A percentile compares a stretch with the other conserved stretches of the same genome.
These are phyloP conservation scores for Pyrenopolyporus hunteri DNA, from an alignment of 495 filamentous ascomycete genomes.

Conservation along the genomic window DNA sequence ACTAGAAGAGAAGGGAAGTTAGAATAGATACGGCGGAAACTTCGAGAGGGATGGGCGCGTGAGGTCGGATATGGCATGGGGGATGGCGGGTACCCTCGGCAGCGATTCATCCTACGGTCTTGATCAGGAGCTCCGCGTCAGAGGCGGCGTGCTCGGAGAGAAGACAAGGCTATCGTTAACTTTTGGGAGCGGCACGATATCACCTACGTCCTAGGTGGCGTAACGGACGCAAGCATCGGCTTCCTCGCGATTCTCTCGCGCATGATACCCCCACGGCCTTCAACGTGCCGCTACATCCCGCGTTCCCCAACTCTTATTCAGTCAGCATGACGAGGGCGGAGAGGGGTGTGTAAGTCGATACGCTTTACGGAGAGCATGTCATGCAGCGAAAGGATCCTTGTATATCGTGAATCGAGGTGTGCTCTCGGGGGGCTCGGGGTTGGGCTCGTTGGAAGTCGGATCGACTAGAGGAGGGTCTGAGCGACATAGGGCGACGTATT, in stretches of 20 bases:
- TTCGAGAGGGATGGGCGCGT: constrained; percentile 56
- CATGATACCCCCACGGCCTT: constrained; percentile 59
- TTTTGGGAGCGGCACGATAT: constrained; percentile 62
- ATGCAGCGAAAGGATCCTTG: neutral
- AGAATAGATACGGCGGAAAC: constrained; percentile 62
- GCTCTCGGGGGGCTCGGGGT: neutral
- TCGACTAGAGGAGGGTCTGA: neutral
- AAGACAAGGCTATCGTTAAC: constrained; percentile 71
- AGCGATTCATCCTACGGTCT: constrained; percentile 73
- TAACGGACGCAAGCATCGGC: constrained; percentile 56
- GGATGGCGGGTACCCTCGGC: constrained; percentile 77
- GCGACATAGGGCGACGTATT: neutral
- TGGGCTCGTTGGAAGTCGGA: neutral
- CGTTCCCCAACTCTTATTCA: constrained; percentile 58
- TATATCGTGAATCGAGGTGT: neutral
- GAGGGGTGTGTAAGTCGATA: constrained; percentile 64
- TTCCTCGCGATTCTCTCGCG: constrained; percentile 68
- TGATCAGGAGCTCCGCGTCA: constrained; percentile 73
- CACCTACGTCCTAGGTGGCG: constrained; percentile 50
- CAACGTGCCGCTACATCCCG: constrained; percentile 67
- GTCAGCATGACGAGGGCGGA: constrained; percentile 55
- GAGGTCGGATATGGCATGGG: constrained; percentile 62
- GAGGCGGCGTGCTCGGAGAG: constrained; percentile 73
- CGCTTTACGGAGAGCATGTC: no score
- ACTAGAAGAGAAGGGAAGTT: constrained; percentile 75